Base-by-base conservation (phyloP, 768 basidiomycete species). In the Russula sp. region DNA sequence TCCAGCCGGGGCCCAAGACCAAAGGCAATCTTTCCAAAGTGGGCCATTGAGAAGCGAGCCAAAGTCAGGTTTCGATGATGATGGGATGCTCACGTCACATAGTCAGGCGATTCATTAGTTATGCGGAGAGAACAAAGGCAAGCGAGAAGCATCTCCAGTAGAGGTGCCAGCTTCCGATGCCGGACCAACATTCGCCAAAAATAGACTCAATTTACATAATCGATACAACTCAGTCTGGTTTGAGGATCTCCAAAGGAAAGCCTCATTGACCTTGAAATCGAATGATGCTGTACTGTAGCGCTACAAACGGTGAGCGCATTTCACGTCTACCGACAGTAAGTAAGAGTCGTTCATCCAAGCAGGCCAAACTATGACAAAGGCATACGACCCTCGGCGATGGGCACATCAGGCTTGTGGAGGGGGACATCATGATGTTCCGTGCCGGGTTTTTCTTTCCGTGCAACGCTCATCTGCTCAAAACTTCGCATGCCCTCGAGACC, bases 401-500 rank as follows among this genome's bases (percentile, higher is more conserved):
- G 14, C 49, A 18, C 35, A 25, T 50, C n/a, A 14, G 45, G 43
- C 36, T 20, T n/a, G 7, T 20, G 22, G 11, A 50, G 36, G 22
- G 56, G 18, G 35, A 45, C 14, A 32, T 29, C 25, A 29, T 29
- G 25, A 1, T 32, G 34, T 42, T 32, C 63, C 2, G 38, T 22
- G 32, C 70, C 71, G n/a, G 69, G 57, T 22, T 69, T 76, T 71
- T 85, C 85, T 69, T 83, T 84, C 59, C 73, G 74, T 22, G 79
- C 81, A 38, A 89, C 82, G 61, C 75, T 78, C 22, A 73, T 70
- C 69, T 93, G 87, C 70, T 90, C 88, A 73, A 98, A 98, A 70
- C 90, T 93, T 58, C 77, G 78, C 90, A 97, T 93, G 36, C 95
- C 95, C 64, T 87, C 78, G 35, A 98, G 77, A 36, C 96, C 96